Percentiles rank a stretch among this genome's conserved stretches.
Conservation (phyloP, 805 yeast genomes). For the Clavispora carvajalis region DNA sequence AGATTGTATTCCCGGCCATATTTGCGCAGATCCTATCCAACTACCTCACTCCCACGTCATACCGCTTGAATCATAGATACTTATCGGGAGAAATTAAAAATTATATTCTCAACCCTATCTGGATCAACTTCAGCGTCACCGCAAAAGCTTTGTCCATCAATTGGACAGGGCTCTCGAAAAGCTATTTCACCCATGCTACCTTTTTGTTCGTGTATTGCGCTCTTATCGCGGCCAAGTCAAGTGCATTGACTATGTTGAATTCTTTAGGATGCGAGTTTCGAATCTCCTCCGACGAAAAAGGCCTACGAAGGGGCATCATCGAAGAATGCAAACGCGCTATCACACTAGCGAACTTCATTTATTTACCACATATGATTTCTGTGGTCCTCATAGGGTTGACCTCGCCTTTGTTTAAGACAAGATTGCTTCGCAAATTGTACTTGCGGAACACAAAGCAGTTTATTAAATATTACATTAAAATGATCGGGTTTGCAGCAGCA, state of each 20-base stretch:
- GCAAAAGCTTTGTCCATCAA: constrained; percentile 19
- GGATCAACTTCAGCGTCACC: constrained; percentile 35
- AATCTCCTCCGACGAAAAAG: constrained; percentile 9
- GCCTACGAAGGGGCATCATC: neutral
- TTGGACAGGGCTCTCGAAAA: constrained; percentile 24
- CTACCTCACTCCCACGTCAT: constrained; percentile 36
- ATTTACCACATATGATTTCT: constrained; percentile 31
- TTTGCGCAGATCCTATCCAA: constrained; percentile 37
- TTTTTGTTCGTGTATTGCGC: constrained; percentile 17
- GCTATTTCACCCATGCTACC: constrained; percentile 24
- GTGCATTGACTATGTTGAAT: neutral
- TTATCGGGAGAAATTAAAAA: constrained; percentile 27
- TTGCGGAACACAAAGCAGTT: constrained; percentile 19
- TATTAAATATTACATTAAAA: constrained; percentile 31
- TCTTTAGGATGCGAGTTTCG: constrained; percentile 21
- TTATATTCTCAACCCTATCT: constrained; percentile 33
- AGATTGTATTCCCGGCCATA: constrained; percentile 28
- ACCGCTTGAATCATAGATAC: constrained; percentile 31
- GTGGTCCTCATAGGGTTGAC: constrained; percentile 31
- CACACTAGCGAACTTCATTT: constrained; percentile 29
- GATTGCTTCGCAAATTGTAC: constrained; percentile 9
- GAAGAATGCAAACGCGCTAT: constrained; percentile 17
- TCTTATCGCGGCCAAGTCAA: constrained; percentile 1
- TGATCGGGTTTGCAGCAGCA: constrained; percentile 32
- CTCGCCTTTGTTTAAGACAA: constrained; percentile 22